These are phyloP conservation scores for Nakaseomyces bracarensis DNA, from an alignment of 1,139 yeast species.

Conservation along the genomic window DNA sequence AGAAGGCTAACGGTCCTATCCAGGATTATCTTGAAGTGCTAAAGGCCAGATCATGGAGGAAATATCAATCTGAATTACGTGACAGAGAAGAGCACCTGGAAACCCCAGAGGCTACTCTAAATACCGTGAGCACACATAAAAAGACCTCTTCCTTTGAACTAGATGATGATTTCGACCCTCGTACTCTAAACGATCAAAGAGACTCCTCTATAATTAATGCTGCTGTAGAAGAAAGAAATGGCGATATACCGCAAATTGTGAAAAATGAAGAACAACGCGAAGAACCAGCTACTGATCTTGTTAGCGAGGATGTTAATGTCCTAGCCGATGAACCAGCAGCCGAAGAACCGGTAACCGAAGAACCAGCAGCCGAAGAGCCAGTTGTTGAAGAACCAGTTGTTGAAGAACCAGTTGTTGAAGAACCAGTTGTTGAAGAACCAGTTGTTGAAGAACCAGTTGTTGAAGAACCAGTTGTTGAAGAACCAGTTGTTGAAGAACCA, in stretches of 20 bases:
- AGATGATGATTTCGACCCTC: slow-evolving; percentile 5
- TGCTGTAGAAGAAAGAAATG: slow-evolving; percentile 1
- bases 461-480: not conserved
- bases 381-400: not conserved
- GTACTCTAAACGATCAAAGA: not conserved
- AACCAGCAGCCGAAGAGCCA: slow-evolving; percentile 9
- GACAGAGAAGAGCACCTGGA: not conserved
- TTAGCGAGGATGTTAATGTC: not conserved
- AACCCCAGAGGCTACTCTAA: not conserved
- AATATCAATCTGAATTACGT: slow-evolving; percentile 18
- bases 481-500: slow-evolving; percentile 2
- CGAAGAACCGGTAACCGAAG: slow-evolving; percentile 7
- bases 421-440: slow-evolving; percentile 1
- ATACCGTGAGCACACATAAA: not conserved
- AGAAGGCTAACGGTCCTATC: slow-evolving; percentile 41
- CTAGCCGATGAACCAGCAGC: not conserved
- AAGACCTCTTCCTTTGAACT: slow-evolving; percentile 6
- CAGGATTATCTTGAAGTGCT: slow-evolving; percentile 59
- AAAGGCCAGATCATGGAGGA: slow-evolving; percentile 35
- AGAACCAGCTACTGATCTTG: not conserved
- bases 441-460: not conserved
- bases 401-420: slow-evolving; percentile 4
- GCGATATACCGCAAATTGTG: slow-evolving; percentile 5
- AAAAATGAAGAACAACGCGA: slow-evolving; percentile 2
- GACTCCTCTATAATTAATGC: not conserved